phyloP scores from a whole-genome alignment of 371 early-diverging fungal genomes.

The Dichotomocladium elegans region DNA sequence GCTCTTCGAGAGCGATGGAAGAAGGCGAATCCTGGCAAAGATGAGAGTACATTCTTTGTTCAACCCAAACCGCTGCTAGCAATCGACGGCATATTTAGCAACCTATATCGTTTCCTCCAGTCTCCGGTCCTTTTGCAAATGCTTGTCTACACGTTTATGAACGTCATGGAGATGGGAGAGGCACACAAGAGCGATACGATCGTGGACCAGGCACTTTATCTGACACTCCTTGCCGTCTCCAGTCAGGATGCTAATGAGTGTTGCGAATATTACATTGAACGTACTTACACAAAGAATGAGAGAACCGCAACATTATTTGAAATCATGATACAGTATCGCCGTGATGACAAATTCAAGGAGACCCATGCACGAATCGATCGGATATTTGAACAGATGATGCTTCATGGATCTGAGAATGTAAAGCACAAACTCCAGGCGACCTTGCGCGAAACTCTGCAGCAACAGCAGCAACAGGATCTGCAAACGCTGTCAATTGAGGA shows the following conservation, averaged over 20 bases:
- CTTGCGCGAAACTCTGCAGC: no score
- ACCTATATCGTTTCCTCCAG: slow-evolving; percentile 62
- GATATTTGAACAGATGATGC: slow-evolving; percentile 23
- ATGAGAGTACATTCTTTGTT: slow-evolving; percentile 44
- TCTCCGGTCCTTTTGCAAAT: slow-evolving; percentile 68
- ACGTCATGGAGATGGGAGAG: slow-evolving; percentile 55
- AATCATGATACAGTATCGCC: slow-evolving; percentile 19
- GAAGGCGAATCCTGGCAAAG: slow-evolving; percentile 18
- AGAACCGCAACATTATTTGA: slow-evolving; percentile 28
- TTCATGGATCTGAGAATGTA: background rate
- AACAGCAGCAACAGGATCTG: background rate
- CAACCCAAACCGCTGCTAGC: slow-evolving; percentile 58
- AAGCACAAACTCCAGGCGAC: background rate
- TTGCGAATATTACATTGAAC: background rate
- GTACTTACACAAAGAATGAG: background rate
- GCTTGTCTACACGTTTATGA: slow-evolving; percentile 73
- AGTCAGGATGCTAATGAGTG: slow-evolving; percentile 42
- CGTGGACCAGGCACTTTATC: slow-evolving; percentile 69
- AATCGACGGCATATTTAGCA: slow-evolving; percentile 62
- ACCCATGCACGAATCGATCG: slow-evolving; percentile 25
- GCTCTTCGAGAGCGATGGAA: slow-evolving; percentile 61
- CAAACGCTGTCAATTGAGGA: background rate
- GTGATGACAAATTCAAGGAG: slow-evolving; percentile 31
- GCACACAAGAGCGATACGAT: slow-evolving; percentile 67
- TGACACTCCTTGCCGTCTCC: slow-evolving; percentile 48